Evolutionary conservation across 176 grass and related monocot genomes (phyloP).

Genomic region (Luzula sylvatica): DNA sequence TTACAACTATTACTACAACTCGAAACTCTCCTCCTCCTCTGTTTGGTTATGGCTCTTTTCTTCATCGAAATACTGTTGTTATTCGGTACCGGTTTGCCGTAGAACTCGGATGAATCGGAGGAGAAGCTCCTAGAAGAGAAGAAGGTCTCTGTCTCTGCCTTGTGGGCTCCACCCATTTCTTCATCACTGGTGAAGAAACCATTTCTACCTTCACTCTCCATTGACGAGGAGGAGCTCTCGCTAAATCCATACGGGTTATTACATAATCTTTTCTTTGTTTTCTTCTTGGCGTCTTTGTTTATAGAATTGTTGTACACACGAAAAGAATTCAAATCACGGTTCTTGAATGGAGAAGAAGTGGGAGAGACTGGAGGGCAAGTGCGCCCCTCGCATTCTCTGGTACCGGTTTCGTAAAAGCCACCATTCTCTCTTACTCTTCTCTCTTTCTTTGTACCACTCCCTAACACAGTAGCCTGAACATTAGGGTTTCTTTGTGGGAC

Average conservation of each 20-base stretch:
- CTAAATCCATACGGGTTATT: conserved; percentile 69
- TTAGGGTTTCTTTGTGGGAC: neutral
- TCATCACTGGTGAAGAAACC: conserved; percentile 67
- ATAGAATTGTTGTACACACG: conserved; percentile 6
- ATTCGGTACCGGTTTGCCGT: conserved; percentile 36
- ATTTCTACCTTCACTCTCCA: conserved; percentile 23
- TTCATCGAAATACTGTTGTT: neutral
- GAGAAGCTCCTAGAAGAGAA: conserved; percentile 90
- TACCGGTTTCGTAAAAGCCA: conserved; percentile 11
- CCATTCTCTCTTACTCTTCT: conserved; percentile 25
- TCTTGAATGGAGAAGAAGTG: conserved; percentile 27
- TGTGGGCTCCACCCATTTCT: conserved; percentile 18
- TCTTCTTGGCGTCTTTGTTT: conserved; percentile 15
- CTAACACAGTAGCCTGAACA: neutral
- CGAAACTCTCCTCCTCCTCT: conserved; percentile 16
- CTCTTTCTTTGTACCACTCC: conserved; percentile 2
- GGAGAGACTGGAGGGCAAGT: conserved; percentile 37
- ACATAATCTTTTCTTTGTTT: conserved; percentile 32
- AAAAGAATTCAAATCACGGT: neutral
- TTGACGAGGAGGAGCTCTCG: conserved; percentile 37
- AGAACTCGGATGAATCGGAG: conserved; percentile 98
- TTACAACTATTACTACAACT: conserved; percentile 54
- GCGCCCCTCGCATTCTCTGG: neutral
- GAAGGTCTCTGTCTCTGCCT: conserved; percentile 46
- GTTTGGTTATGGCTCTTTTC: conserved; percentile 5